Evolutionary conservation across 2,329 filamentous ascomycete species (phyloP), one percentile per base, ranked within the genome.

Genomic region (Pseudogymnoascus sp.): DNA sequence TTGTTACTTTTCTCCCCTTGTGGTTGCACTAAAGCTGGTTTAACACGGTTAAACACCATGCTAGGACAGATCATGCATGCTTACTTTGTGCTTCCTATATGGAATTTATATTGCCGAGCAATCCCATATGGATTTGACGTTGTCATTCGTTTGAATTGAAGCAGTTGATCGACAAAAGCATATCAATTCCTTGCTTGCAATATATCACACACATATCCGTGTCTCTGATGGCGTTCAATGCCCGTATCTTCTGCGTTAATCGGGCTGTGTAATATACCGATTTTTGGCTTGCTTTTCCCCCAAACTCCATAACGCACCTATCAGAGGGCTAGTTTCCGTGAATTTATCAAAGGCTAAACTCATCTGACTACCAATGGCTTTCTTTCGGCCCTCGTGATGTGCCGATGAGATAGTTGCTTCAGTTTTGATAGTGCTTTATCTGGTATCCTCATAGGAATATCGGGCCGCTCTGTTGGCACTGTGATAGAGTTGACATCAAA

Each of bases 21-120:
- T 12, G 10, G 9, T 13, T 33, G 29, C 29, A 55, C 48, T 55
- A 31, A 10, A 33, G n/a, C 27, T 17, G n/a, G 48, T 33, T 15
- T 55, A 55, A 33, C n/a, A 55, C 48, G 48, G 48, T 55, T 55
- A 33, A 55, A 55, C 48, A 33, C 29, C 9, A 48, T 48, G 42
- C 25, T 48, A 48, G 25, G 5, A 44, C 7, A 5, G 12, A 31
- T 12, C 48, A 55, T 55, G 48, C 48, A 55, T 17, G 48, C 48
- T 55, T 55, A 55, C 48, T 55, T 12, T 55, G 27, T 31, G 48
- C 27, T 33, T 7, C n/a, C 9, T 12, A 3, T 5, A 6, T n/a
- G 9, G 29, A 29, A 3, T 10, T 51, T 51, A 51, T 48, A 4
- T 7, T 15, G 5, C 27, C 29, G 12, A 55, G 27, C 4, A 5